These are phyloP conservation scores for Colletotrichum lini DNA, from an alignment of 2,329 filamentous ascomycete species.

Conservation along the genomic window DNA sequence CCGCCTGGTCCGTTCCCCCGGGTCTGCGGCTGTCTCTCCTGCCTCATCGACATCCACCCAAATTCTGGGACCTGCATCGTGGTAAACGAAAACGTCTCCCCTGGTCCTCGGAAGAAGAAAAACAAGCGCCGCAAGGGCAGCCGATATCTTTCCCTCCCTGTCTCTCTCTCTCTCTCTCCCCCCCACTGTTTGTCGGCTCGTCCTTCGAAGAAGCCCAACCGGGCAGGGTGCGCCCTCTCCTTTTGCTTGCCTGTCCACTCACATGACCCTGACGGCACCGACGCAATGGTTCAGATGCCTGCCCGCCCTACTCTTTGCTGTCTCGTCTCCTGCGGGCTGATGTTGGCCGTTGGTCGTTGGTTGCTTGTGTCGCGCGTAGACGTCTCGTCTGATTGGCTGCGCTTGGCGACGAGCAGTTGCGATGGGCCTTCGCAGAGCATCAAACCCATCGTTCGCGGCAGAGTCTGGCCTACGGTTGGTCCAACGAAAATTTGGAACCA, in stretches of 20 bases:
- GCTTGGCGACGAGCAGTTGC: slow-evolving; percentile 28
- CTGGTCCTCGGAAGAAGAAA: background rate
- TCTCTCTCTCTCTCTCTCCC: background rate
- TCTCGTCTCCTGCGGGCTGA: slow-evolving; percentile 25
- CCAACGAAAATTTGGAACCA: slow-evolving; percentile 1
- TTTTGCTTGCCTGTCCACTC: slow-evolving; percentile 25
- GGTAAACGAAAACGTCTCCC: background rate
- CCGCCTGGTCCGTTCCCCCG: slow-evolving; percentile 27
- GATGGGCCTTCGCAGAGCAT: slow-evolving; percentile 14
- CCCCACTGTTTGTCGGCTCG: background rate
- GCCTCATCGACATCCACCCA: slow-evolving; percentile 14
- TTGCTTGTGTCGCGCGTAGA: slow-evolving; percentile 34
- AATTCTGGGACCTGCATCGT: slow-evolving; percentile 3
- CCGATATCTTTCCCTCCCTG: too few species aligned
- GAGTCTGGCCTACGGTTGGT: slow-evolving; percentile 32
- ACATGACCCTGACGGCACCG: slow-evolving; percentile 29
- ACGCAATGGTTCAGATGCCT: slow-evolving; percentile 26
- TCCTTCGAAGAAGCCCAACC: slow-evolving; percentile 15
- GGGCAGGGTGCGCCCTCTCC: background rate
- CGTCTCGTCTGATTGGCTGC: slow-evolving; percentile 25
- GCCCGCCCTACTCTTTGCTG: background rate
- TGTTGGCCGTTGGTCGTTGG: slow-evolving; percentile 22
- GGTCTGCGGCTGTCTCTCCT: slow-evolving; percentile 6
- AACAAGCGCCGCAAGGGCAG: slow-evolving; percentile 28
- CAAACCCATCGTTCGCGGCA: slow-evolving; percentile 34